Evolutionary conservation across 495 filamentous ascomycete species (phyloP).

Genomic region (Penicillium goetzii): DNA sequence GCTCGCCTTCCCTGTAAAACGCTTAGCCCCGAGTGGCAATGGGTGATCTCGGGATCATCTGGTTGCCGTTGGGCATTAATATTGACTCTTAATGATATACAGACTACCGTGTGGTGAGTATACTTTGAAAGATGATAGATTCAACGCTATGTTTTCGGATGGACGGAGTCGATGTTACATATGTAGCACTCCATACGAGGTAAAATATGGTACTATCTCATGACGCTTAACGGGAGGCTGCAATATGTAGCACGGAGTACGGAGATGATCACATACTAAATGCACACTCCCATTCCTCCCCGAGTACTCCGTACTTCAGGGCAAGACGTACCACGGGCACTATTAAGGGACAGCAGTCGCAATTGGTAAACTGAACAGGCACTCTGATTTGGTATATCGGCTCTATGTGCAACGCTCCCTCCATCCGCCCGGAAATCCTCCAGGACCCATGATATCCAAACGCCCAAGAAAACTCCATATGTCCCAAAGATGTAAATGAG

Average conservation of each 20-base stretch:
- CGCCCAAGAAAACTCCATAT: slow-evolving; percentile 21
- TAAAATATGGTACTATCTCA: too few species aligned
- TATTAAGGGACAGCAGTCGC: background rate
- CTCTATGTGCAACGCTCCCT: slow-evolving; percentile 7
- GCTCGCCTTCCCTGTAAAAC: slow-evolving; percentile 21
- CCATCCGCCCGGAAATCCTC: slow-evolving; percentile 19
- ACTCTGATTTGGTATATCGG: slow-evolving; percentile 12
- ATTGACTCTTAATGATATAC: background rate
- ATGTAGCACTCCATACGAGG: too few species aligned
- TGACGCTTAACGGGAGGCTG: background rate
- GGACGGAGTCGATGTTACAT: background rate
- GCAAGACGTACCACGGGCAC: background rate
- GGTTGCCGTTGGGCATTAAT: slow-evolving; percentile 6
- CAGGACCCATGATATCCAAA: slow-evolving; percentile 11
- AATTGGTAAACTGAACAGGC: slow-evolving; percentile 1
- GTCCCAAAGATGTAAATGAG: background rate
- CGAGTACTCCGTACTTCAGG: background rate
- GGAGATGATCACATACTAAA: background rate
- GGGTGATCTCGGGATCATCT: slow-evolving; percentile 11
- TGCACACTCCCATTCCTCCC: background rate
- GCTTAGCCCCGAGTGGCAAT: slow-evolving; percentile 19
- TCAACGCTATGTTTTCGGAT: background rate
- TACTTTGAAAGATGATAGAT: too few species aligned
- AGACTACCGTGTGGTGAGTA: background rate
- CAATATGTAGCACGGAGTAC: background rate